Evolutionary conservation across 2,329 filamentous ascomycete genomes (phyloP), one percentile per base, ranked within the genome.

Genomic region (Hypoxylon rubiginosum): DNA sequence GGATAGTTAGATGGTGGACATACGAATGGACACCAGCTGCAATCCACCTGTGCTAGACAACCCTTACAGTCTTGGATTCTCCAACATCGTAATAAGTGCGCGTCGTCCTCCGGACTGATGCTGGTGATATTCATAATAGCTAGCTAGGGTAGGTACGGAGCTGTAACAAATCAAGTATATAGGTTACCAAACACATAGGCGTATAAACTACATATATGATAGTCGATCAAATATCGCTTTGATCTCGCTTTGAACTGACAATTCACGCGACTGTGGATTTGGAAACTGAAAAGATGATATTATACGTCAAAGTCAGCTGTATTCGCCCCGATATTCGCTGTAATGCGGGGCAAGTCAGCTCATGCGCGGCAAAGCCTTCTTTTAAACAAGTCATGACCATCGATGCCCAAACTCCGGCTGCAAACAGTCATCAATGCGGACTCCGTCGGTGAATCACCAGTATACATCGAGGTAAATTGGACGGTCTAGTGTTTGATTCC

Each of bases 11-110:
- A 11, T 10, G 13, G 24, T 24, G 55, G 48, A 75, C 82, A 56
- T 78, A 86, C 84, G 72, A 82, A 85, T 17, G 85, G 84, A 74
- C 84, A 86, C 85, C 84, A 86, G 64, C 82, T 83, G 68, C 84
- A 86, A 53, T 79, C 75, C 3, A 50, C 67, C 19, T 68, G 39
- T 43, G 21, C 67, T 8, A 88, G 76, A 73, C 86, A 88, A 9
- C 75, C 72, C 10, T 75, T 74, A 70, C 85, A 88, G 41, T 82
- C 79, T 70, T 86, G 82, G 28, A 80, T 81, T 10, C 75, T 74
- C 86, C 85, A 88, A 74, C 85, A 88, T 54, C 82, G 79, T 21
- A 75, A 73, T 26, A 87, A 76, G 66, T 84, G 82, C 11, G 79
- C 78, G 39, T 81, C 75, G 24, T 78, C 68, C 3, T 36, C 39